phyloP scores from a whole-genome alignment of 2,329 filamentous ascomycete genomes.

The Microcyclospora pomicola region DNA sequence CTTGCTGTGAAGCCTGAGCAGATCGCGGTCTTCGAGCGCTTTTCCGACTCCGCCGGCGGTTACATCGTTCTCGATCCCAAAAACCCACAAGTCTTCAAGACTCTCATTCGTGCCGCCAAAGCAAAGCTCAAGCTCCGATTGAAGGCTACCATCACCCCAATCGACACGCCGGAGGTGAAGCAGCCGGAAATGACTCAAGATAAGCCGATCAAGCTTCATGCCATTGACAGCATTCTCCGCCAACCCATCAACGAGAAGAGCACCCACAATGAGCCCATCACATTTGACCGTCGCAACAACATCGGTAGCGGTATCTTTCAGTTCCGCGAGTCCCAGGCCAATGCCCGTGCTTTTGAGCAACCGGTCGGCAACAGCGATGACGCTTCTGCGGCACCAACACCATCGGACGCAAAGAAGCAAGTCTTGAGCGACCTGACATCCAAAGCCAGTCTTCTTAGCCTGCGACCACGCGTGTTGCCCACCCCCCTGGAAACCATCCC shows the following conservation, averaged over 20 bases:
- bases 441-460: constrained; percentile 9
- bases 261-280: constrained; percentile 10
- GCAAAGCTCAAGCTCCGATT: constrained; percentile 96
- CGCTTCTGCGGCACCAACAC: constrained; percentile 30
- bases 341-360: constrained; percentile 18
- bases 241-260: constrained; percentile 9
- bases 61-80: constrained; percentile 67
- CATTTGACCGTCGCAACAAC: constrained; percentile 16
- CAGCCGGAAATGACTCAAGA: constrained; percentile 7
- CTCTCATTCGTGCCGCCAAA: constrained; percentile 90
- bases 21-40: constrained; percentile 68
- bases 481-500: constrained; percentile 22
- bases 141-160: constrained; percentile 28
- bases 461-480: constrained; percentile 23
- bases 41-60: constrained; percentile 76
- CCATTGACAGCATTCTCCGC: constrained; percentile 11
- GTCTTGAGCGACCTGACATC: constrained; percentile 11
- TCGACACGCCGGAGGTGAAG: constrained; percentile 7
- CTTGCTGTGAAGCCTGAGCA: constrained; percentile 51
- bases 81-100: constrained; percentile 82
- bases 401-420: constrained; percentile 11
- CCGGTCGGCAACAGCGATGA: constrained; percentile 14
- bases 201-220: constrained; percentile 5
- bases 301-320: constrained; percentile 25
- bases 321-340: constrained; percentile 16